Base-by-base conservation (phyloP, 768 basidiomycete genomes). In the Asterophora parasitica region DNA sequence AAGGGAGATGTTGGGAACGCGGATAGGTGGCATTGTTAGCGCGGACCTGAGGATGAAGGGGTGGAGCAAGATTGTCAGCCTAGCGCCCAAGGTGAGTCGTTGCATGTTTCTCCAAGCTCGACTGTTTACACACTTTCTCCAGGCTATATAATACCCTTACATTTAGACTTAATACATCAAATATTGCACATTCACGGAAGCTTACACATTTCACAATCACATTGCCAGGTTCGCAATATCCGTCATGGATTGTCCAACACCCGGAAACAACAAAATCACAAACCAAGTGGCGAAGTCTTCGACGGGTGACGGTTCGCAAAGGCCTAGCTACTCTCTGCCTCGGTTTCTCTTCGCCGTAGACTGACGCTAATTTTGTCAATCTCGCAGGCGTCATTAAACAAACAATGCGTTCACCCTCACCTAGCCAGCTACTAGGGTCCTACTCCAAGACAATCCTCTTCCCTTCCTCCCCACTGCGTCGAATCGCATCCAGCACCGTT, bases 1-100 rank as follows among this genome's bases (percentile, higher is more conserved):
- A 72, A 79, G 84, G 48, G 92, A 95, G 69, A 91, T 97, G 88
- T 63, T 98, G 49, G 94, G 93, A 15, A 96, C 93, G 42, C 82
- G 95, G 60, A 92, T 98, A 46, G 88, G 88, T 58, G 93, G 94
- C 0, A 84, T 94, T 36, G 94, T 98, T 37, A 92, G 88, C 51
- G 88, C 88, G 0, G 94, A 96, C 58, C 63, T 98, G 64, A 75
- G 92, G 52, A 77, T 88, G 77, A 86, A 90, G 63, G 92, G 92
- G 0, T 97, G 94, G 94, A 83, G 88, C 6, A 96, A 97, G 69
- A 88, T 97, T 54, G 83, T 90, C 46, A 87, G 85, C 67, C 65
- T 96, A 59, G 94, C 93, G 55, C 92, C 92, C 43, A 92, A 92
- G 74, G 93, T 92, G 62, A 57, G 71, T 65, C 3, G 23, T 6